Evolutionary conservation across 1,284 basidiomycete genomes (phyloP), one percentile per base, ranked within the genome.

Genomic region (Inonotus hispidus): DNA sequence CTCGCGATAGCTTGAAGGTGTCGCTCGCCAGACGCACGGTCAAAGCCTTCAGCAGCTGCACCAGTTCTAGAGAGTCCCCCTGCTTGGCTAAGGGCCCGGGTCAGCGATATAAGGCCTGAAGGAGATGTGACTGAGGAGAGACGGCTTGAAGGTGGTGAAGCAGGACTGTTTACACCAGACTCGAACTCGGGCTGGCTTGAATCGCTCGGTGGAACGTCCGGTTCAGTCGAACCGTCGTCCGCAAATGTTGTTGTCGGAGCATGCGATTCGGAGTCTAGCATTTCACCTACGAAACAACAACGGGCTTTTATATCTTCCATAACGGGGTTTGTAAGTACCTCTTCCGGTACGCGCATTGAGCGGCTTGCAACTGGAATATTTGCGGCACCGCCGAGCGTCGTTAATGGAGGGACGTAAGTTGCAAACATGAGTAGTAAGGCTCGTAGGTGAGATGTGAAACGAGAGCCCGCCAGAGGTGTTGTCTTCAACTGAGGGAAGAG

Each of bases 291-390:
- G 68, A 93, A 92, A 70, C 88, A 92, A 66, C 83, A 87, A 0
- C 91, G 82, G 1, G 87, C 87, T 72, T 93, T 93, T 63, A 93
- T 86, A 64, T 92, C 87, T 71, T 94, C 92, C 35, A 93, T 72
- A n/a, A 93, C 77, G 2, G 77, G 73, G 61, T 90, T 85, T 2
- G 86, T 87, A 39, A 94, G 78, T 35, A 92, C 77, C 66, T 91
- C 89, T 68, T 82, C 79, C 2, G 92, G 90, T 0, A 93, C 83
- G 8, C 82, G 82, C 4, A 76, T 83, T 1, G 84, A 76, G 27
- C 87, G 83, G 63, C 79, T 83, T 38, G 84, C 77, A n/a, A 80
- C 73, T 45, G 85, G 83, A 10, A 86, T 76, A 67, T 81, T 88
- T 61, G 81, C 77, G 21, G 84, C 77, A 6, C 82, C 78, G 65